Conservation (phyloP, 352 stramenopile species). For the Phytopythium delawarense region DNA sequence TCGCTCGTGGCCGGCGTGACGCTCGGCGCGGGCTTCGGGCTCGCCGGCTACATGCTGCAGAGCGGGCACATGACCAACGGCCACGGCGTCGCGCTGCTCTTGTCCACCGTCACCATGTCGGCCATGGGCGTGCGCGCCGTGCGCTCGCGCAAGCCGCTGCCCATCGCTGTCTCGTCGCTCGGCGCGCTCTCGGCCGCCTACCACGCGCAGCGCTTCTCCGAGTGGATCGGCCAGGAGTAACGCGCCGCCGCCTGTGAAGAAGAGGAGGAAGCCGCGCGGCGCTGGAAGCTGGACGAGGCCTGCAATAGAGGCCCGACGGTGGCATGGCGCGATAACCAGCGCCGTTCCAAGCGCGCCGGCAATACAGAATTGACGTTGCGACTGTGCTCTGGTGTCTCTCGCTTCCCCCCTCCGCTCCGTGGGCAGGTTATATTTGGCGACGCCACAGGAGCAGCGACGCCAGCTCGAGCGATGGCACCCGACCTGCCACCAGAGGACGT, state of each 20-base stretch:
- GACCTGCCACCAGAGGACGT: conserved; percentile 3
- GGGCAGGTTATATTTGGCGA: too few species aligned
- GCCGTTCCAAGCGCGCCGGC: too few species aligned
- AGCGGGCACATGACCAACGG: conserved; percentile 79
- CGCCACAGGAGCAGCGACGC: not conserved
- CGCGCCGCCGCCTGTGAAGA: not conserved
- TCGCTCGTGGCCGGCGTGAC: conserved; percentile 79
- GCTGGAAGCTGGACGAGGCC: too few species aligned
- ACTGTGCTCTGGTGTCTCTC: too few species aligned
- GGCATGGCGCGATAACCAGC: too few species aligned
- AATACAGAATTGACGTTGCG: too few species aligned
- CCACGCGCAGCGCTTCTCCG: conserved; percentile 72
- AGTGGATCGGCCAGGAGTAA: conserved; percentile 86
- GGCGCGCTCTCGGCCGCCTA: conserved; percentile 78
- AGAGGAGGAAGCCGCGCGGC: not conserved
- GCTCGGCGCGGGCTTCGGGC: conserved; percentile 73
- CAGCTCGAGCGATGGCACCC: not conserved
- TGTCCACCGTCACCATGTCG: conserved; percentile 83
- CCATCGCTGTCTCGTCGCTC: conserved; percentile 68
- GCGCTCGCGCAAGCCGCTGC: conserved; percentile 64
- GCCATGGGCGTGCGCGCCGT: conserved; percentile 82
- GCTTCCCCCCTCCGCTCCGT: too few species aligned
- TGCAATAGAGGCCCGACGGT: too few species aligned
- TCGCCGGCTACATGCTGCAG: conserved; percentile 77
- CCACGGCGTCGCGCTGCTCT: conserved; percentile 72